Evolutionary conservation across 768 basidiomycete species (phyloP).

Genomic region (Rhodocollybia butyracea): DNA sequence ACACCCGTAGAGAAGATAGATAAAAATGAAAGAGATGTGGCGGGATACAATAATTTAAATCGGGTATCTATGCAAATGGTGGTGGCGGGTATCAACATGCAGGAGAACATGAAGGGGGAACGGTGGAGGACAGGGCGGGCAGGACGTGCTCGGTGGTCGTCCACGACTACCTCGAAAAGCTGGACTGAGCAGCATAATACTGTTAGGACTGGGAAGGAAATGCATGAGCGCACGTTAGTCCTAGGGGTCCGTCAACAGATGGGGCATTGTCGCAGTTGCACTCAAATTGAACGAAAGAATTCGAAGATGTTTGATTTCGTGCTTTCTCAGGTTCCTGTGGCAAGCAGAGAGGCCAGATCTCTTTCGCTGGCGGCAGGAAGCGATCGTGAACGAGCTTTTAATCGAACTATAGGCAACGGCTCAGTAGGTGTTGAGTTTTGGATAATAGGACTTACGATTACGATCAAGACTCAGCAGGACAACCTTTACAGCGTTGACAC

Average conservation of each 20-base stretch:
- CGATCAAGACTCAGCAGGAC: conserved; percentile 89
- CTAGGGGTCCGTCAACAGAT: background rate
- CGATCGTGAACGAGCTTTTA: conserved; percentile 87
- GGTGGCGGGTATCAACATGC: background rate
- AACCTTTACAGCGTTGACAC: conserved; percentile 67
- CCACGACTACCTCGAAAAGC: background rate
- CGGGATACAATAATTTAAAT: no score
- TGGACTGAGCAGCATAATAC: background rate
- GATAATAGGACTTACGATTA: conserved; percentile 59
- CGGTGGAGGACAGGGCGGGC: background rate
- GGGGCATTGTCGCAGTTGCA: background rate
- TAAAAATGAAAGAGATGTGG: no score
- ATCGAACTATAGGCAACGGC: conserved; percentile 55
- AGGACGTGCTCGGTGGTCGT: background rate
- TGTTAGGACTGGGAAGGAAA: background rate
- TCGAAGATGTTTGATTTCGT: background rate
- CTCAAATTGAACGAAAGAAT: background rate
- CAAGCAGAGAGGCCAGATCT: conserved; percentile 73
- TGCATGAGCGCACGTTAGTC: background rate
- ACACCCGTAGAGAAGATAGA: no score
- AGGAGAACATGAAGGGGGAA: background rate
- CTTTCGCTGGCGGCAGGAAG: conserved; percentile 83
- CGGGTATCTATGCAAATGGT: background rate
- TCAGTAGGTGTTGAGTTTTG: conserved; percentile 11
- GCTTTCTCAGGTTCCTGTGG: conserved; percentile 19